Evolutionary conservation across 257 asterid genomes (phyloP), one percentile per base, ranked within the genome.

Genomic region (Nicotiana otophora): DNA sequence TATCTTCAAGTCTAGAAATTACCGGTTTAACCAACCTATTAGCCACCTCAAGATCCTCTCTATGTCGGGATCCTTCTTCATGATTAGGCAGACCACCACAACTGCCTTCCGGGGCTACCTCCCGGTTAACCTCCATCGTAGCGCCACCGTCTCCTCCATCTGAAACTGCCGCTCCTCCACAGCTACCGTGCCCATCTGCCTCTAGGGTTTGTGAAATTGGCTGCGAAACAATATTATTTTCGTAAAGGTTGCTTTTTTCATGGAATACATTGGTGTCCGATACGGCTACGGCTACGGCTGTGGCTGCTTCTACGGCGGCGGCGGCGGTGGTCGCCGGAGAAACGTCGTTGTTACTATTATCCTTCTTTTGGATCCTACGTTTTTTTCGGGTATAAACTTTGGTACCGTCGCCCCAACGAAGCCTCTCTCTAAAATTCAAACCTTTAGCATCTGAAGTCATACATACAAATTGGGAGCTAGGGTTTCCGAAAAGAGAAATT

Each of bases 1-100:
- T 91, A 88, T 94, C 99, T 30, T 89, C 95, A 83, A 89, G 83
- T 81, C 83, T 86, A 81, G 91, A 78, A 70, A 90, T 65, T 63
- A 91, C 81, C 69, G 94, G 84, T 83, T 61, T 82, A 0, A 80
- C 66, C 58, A 76, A 57, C 83, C 81, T 81, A 74, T 76, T 83
- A 34, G 16, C 83, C 63, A 34, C 28, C 14, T 76, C 58, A 57
- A 20, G 16, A 10, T 16, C 36, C 8, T 31, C 20, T 7, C 65
- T n/a, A 28, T 33, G 81, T 42, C 7, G 11, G 23, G 34, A 58
- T 34, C 19, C 88, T 11, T 63, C 77, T n/a, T 74, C 84, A 70
- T 77, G 77, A 26, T 48, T 75, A 23, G 17, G 54, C 30, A 1
- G 20, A 14, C 8, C 3, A 65, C 84, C 34, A 14, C 33, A 81